Evolutionary conservation across 805 yeast species (phyloP).

Genomic region (Candida patagonica): DNA sequence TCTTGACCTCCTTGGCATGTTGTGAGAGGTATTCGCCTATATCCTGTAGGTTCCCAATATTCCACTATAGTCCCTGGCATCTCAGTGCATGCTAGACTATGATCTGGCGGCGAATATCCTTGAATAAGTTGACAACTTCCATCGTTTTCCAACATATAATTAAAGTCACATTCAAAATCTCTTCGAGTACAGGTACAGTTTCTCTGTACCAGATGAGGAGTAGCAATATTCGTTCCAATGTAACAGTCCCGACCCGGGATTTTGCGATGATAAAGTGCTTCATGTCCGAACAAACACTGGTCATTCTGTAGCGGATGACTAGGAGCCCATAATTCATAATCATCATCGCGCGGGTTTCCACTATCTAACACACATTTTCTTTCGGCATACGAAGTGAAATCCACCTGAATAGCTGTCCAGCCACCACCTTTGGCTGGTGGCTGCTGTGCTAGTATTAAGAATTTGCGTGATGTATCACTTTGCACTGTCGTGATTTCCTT

Average conservation of each 20-base stretch:
- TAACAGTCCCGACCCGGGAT: conserved; percentile 57
- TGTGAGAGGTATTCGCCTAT: conserved; percentile 74
- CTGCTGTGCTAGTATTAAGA: conserved; percentile 50
- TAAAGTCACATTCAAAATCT: conserved; percentile 93
- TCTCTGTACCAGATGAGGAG: conserved; percentile 45
- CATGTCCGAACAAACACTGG: conserved; percentile 63
- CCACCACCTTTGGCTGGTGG: conserved; percentile 37
- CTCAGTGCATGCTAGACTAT: conserved; percentile 47
- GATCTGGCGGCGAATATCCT: conserved; percentile 62
- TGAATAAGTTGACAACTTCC: conserved; percentile 81
- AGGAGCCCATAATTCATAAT: conserved; percentile 59
- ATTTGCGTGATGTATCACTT: conserved; percentile 75
- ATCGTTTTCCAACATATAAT: conserved; percentile 57
- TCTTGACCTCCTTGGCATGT: conserved; percentile 77
- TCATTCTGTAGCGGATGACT: conserved; percentile 38
- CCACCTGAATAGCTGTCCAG: conserved; percentile 44
- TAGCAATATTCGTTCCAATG: conserved; percentile 44
- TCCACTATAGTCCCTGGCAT: conserved; percentile 49
- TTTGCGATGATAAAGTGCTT: conserved; percentile 49
- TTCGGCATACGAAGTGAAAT: conserved; percentile 42
- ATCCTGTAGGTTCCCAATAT: conserved; percentile 86
- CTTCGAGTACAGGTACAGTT: conserved; percentile 79
- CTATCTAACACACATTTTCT: conserved; percentile 49
- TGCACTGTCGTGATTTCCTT: conserved; percentile 80
- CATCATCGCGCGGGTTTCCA: conserved; percentile 38